These are phyloP conservation scores for Parathielavia hyrcaniae DNA, from an alignment of 495 filamentous ascomycete species.

Conservation along the genomic window DNA sequence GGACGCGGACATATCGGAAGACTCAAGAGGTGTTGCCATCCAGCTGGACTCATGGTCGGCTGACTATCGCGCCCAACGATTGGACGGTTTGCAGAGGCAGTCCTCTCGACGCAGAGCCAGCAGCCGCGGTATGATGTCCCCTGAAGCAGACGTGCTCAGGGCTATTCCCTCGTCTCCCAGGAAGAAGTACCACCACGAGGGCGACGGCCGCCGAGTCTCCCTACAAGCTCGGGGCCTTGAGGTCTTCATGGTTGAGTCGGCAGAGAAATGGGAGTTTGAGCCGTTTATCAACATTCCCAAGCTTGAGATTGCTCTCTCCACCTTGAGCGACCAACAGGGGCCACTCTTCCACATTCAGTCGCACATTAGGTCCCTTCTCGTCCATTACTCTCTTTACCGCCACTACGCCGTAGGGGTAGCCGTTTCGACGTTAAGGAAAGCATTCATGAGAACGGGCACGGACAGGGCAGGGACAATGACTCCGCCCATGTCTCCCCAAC, in stretches of 20 bases:
- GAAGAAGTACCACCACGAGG: constrained; percentile 50
- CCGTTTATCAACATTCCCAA: constrained; percentile 80
- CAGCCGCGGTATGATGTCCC: constrained; percentile 50
- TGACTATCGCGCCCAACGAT: constrained; percentile 79
- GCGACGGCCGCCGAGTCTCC: constrained; percentile 77
- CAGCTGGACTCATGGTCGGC: constrained; percentile 87
- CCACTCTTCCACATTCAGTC: constrained; percentile 83
- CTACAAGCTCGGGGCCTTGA: constrained; percentile 78
- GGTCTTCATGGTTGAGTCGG: constrained; percentile 79
- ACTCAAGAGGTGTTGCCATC: constrained; percentile 71
- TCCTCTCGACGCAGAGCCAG: constrained; percentile 52
- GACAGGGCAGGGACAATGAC: constrained; percentile 22
- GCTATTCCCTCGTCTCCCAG: constrained; percentile 56
- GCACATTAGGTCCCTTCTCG: constrained; percentile 63
- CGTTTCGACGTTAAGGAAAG: constrained; percentile 63
- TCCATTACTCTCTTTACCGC: constrained; percentile 90
- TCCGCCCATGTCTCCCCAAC: constrained; percentile 23
- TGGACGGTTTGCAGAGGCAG: constrained; percentile 47
- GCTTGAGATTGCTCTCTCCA: constrained; percentile 80
- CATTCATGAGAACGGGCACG: constrained; percentile 53
- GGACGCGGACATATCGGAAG: constrained; percentile 70
- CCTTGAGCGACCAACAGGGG: constrained; percentile 76
- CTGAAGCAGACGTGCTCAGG: constrained; percentile 53
- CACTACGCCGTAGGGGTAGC: constrained; percentile 89
- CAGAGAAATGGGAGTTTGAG: constrained; percentile 76